Percentiles rank a stretch among this genome's conserved stretches.
Evolutionary conservation across 176 grass and related monocot genomes (phyloP).

Genomic region (Lolium perenne): DNA sequence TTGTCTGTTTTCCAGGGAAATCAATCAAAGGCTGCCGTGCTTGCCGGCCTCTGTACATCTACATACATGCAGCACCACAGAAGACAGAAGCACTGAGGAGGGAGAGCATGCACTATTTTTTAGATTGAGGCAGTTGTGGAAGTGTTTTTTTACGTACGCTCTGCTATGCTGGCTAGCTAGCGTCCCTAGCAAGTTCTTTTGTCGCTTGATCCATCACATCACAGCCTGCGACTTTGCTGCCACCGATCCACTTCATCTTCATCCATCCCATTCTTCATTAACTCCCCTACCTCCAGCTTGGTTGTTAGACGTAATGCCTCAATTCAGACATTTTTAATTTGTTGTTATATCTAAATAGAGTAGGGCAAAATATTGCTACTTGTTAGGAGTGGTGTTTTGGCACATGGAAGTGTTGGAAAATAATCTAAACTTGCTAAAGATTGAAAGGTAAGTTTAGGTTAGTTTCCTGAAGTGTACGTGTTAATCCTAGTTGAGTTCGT

Average conservation of each 20-base stretch:
- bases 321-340: not conserved
- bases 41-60: not conserved
- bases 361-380: too few species aligned
- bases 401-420: too few species aligned
- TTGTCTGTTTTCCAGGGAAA: not conserved
- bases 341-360: not conserved
- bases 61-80: not conserved
- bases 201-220: conserved; percentile 26
- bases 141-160: not conserved
- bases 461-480: too few species aligned
- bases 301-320: not conserved
- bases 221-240: not conserved
- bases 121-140: not conserved
- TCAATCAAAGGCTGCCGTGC: not conserved
- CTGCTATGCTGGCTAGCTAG: not conserved
- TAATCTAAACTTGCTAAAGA: too few species aligned
- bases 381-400: too few species aligned
- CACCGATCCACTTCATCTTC: not conserved
- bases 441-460: too few species aligned
- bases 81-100: not conserved
- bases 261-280: conserved; percentile 2
- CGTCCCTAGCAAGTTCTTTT: conserved; percentile 15
- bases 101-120: not conserved
- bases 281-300: too few species aligned
- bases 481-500: too few species aligned